These are phyloP conservation scores for Trichosporon faecale DNA, from an alignment of 1,284 basidiomycete genomes.

Conservation along the genomic window DNA sequence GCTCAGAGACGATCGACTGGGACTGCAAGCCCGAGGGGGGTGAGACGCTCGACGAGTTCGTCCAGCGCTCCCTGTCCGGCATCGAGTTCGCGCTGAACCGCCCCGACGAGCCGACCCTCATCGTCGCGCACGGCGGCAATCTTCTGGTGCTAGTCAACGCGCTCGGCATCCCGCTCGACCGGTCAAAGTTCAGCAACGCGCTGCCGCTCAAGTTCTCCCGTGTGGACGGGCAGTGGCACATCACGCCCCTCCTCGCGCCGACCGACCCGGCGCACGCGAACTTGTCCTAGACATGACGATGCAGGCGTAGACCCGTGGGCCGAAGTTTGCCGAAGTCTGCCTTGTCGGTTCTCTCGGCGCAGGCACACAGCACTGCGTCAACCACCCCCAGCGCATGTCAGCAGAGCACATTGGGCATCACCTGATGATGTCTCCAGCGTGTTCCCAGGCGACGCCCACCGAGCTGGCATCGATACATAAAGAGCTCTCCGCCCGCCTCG, in stretches of 20 bases:
- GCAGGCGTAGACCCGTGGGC: background rate
- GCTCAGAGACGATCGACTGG: slow-evolving; percentile 20
- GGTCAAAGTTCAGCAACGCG: slow-evolving; percentile 14
- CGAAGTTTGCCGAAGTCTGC: slow-evolving; percentile 2
- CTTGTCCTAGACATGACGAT: slow-evolving; percentile 8
- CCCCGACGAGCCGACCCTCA: slow-evolving; percentile 32
- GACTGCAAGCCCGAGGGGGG: slow-evolving; percentile 18
- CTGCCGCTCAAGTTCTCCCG: slow-evolving; percentile 19
- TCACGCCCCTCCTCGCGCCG: slow-evolving; percentile 7
- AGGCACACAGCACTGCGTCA: background rate
- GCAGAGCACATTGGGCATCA: background rate
- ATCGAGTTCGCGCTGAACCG: slow-evolving; percentile 31
- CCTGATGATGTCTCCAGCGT: background rate
- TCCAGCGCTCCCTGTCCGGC: slow-evolving; percentile 13
- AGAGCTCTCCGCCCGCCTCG: background rate
- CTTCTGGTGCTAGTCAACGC: slow-evolving; percentile 13
- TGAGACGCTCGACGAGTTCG: slow-evolving; percentile 21
- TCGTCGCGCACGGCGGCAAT: slow-evolving; percentile 25
- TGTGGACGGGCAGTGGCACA: slow-evolving; percentile 9
- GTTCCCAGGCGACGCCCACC: background rate
- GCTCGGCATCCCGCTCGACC: slow-evolving; percentile 9
- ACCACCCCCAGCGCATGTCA: background rate
- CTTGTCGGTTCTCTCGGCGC: background rate
- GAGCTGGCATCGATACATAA: background rate
- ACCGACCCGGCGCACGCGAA: background rate